These are phyloP conservation scores for Microstroma glucosiphilum DNA, from an alignment of 1,284 basidiomycete genomes.

Conservation along the genomic window DNA sequence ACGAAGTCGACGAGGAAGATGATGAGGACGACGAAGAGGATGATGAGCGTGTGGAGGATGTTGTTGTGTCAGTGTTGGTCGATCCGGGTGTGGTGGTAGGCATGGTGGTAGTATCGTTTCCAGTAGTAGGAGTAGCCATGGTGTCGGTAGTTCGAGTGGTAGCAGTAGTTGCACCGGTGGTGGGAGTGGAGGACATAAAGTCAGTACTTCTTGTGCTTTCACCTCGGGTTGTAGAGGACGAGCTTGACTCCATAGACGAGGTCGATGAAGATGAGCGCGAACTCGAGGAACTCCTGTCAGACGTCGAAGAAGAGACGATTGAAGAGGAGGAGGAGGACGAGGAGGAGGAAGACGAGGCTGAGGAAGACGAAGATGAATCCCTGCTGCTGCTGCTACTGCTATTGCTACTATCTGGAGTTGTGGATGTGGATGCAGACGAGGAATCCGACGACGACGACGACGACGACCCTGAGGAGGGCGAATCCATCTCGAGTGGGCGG, in stretches of 20 bases:
- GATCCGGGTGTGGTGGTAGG: neutral
- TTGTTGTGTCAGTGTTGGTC: constrained; percentile 7
- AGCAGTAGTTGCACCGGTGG: too few relatives aligned
- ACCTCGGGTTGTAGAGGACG: too few relatives aligned
- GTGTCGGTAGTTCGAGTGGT: too few relatives aligned
- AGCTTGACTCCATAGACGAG: too few relatives aligned
- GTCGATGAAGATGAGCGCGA: too few relatives aligned
- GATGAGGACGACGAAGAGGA: neutral
- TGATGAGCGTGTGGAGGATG: neutral
- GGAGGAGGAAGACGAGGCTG: neutral
- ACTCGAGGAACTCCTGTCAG: neutral
- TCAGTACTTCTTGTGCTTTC: too few relatives aligned
- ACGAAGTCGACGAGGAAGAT: neutral
- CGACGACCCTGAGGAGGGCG: too few relatives aligned
- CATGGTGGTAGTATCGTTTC: constrained; percentile 4
- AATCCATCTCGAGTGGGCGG: too few relatives aligned
- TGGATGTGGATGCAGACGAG: neutral
- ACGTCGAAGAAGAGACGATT: neutral
- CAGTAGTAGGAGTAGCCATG: too few relatives aligned
- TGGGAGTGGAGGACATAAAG: too few relatives aligned
- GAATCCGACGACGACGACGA: neutral
- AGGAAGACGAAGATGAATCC: neutral
- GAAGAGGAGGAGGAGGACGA: neutral
- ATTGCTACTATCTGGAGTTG: neutral
- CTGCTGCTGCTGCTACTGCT: neutral